Percentiles rank a stretch among this genome's conserved stretches.
Evolutionary conservation across 768 basidiomycete genomes (phyloP).

Genomic region (Tylopilus felleus): DNA sequence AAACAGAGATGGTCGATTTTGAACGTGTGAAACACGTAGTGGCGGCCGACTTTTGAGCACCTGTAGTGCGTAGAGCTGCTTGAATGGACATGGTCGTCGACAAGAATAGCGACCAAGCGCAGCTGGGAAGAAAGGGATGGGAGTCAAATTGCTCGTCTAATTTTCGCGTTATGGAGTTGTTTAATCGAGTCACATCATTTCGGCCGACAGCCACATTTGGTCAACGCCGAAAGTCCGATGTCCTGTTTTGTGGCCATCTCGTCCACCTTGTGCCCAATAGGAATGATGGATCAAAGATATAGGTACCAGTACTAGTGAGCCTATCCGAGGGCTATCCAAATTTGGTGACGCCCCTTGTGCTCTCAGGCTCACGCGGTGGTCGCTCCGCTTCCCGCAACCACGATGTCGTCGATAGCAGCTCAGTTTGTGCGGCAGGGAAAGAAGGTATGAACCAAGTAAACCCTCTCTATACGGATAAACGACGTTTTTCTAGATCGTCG

Average conservation of each 20-base stretch:
- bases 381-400: neutral
- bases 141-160: conserved; percentile 2
- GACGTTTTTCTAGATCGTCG: conserved; percentile 64
- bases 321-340: too few species aligned
- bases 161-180: conserved; percentile 2
- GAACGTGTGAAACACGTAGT: conserved; percentile 41
- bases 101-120: conserved; percentile 9
- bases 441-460: conserved; percentile 32
- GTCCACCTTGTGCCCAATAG: neutral
- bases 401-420: conserved; percentile 34
- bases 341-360: neutral
- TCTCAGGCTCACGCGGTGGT: neutral
- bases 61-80: conserved; percentile 40
- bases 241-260: neutral
- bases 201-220: conserved; percentile 26
- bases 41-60: conserved; percentile 36
- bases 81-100: conserved; percentile 40
- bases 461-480: neutral
- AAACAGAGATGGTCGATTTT: conserved; percentile 46
- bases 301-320: neutral
- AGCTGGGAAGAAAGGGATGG: conserved; percentile 1
- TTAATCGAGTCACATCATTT: conserved; percentile 22
- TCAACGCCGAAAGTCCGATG: conserved; percentile 24
- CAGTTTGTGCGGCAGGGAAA: conserved; percentile 45
- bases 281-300: neutral